These are phyloP conservation scores for Botrytis squamosa DNA, from an alignment of 2,329 filamentous ascomycete species.

Conservation along the genomic window DNA sequence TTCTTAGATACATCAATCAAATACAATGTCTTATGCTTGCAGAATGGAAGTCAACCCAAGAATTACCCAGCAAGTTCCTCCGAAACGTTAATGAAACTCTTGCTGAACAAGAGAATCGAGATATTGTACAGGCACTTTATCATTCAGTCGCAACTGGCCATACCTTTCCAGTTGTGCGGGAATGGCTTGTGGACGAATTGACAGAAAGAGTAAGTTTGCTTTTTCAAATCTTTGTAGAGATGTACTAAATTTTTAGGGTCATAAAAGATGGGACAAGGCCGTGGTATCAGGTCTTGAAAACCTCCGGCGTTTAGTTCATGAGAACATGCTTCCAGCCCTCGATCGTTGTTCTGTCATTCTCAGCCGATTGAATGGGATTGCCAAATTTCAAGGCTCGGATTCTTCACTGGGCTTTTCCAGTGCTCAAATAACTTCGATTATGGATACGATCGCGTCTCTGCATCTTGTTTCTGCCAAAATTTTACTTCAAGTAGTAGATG, in stretches of 20 bases:
- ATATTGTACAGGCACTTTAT: conserved; percentile 74
- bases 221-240: background rate
- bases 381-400: conserved; percentile 70
- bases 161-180: conserved; percentile 70
- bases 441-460: conserved; percentile 74
- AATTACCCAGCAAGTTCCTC: conserved; percentile 76
- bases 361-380: conserved; percentile 78
- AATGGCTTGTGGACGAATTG: conserved; percentile 86
- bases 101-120: conserved; percentile 60
- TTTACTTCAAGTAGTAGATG: conserved; percentile 68
- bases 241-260: conserved; percentile 56
- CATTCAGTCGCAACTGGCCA: conserved; percentile 83
- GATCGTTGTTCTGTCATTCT: conserved; percentile 81
- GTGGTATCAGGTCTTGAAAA: conserved; percentile 75
- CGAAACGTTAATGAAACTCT: conserved; percentile 75
- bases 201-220: conserved; percentile 64
- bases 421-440: conserved; percentile 60
- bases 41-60: conserved; percentile 80
- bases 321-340: conserved; percentile 84
- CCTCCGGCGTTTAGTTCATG: conserved; percentile 74
- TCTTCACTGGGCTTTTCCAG: conserved; percentile 66
- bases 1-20: conserved; percentile 82
- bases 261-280: conserved; percentile 93
- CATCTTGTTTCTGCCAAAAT: conserved; percentile 72
- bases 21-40: conserved; percentile 73